phyloP scores from a whole-genome alignment of 495 filamentous ascomycete species.

The Neurospora africana region DNA sequence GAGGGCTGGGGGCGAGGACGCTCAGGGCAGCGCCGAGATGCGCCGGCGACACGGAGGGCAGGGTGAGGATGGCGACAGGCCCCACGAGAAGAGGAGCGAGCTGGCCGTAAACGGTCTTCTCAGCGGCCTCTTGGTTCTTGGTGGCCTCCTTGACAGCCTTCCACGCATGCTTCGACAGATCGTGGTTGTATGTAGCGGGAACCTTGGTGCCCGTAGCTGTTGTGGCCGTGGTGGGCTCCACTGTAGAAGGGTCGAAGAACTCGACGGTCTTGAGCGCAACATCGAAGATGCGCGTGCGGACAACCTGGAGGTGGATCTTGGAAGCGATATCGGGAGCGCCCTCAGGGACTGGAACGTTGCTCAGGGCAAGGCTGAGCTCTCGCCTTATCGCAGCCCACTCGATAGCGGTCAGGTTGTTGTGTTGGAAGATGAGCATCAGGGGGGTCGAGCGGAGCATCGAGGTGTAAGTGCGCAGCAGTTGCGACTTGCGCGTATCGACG shows the following conservation, averaged over 20 bases:
- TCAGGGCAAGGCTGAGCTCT: slow-evolving; percentile 61
- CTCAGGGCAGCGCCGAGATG: slow-evolving; percentile 71
- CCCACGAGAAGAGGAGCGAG: slow-evolving; percentile 71
- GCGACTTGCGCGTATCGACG: slow-evolving; percentile 82
- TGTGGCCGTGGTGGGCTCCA: slow-evolving; percentile 9
- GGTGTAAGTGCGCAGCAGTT: slow-evolving; percentile 87
- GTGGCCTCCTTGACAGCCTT: slow-evolving; percentile 43
- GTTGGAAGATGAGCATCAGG: slow-evolving; percentile 86
- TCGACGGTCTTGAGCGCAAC: slow-evolving; percentile 76
- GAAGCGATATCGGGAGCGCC: slow-evolving; percentile 23
- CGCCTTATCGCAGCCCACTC: slow-evolving; percentile 85
- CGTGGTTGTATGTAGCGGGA: slow-evolving; percentile 47
- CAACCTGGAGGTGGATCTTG: slow-evolving; percentile 61
- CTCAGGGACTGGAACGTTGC: slow-evolving; percentile 36
- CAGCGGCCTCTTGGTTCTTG: slow-evolving; percentile 20
- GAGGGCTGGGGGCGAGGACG: slow-evolving; percentile 58
- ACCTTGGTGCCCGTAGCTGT: slow-evolving; percentile 32
- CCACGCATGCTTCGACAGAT: slow-evolving; percentile 62
- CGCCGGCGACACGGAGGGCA: slow-evolving; percentile 71
- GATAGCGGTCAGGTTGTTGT: slow-evolving; percentile 80
- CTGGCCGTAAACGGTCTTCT: slow-evolving; percentile 39
- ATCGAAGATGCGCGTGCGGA: slow-evolving; percentile 83
- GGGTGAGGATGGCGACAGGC: slow-evolving; percentile 66
- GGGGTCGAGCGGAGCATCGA: slow-evolving; percentile 84
- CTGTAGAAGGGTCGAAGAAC: slow-evolving; percentile 57